Base-by-base conservation (phyloP, 768 basidiomycete species). In the Cystobasidium onofrii region DNA sequence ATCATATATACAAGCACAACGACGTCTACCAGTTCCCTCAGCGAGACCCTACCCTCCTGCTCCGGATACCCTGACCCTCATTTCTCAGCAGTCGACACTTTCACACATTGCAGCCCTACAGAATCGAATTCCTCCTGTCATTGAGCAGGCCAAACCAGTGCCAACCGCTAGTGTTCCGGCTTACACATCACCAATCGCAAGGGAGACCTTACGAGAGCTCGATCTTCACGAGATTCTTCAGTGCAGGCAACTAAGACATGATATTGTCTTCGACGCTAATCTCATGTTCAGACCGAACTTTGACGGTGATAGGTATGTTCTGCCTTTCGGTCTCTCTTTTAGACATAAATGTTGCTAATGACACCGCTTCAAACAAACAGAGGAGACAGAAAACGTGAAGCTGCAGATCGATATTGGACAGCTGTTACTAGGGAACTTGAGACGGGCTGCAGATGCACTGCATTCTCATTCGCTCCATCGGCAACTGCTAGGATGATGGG, bases 201-300 rank as follows among this genome's bases (percentile, higher is more conserved):
- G 89, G 44, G 86, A 87, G 54, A 91, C 91, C 0, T 84, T 96
- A 77, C 88, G 87, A 78, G 90, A 92, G 79, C 84, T 96, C 64
- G 92, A 96, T 80, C 83, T 95, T 23, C 86, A 88, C 73, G 86
- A 88, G 66, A 92, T 95, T 77, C 84, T 95, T 72, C 87, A 90
- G 61, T 92, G 92, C 81, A 90, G 91, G 27, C 91, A 93, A 80
- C 88, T 95, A 74, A 89, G 93, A 39, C 78, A 78, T 69, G 78
- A 78, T 46, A 67, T 77, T 46, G 78, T 78, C 31, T 78, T 78
- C 25, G 77, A 76, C 46, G 73, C 76, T 9, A 80, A 78, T 62
- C 77, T 82, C 27, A 80, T 80, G 67, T 82, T 82, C 72, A 77
- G 81, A 12, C 80, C 81, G 0, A 80, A 81, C 64, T 79, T 76